Percentiles rank a stretch among this genome's conserved stretches.
phyloP scores from a whole-genome alignment of 2,329 filamentous ascomycete species.

The Stachybotrys chlorohalonatus region DNA sequence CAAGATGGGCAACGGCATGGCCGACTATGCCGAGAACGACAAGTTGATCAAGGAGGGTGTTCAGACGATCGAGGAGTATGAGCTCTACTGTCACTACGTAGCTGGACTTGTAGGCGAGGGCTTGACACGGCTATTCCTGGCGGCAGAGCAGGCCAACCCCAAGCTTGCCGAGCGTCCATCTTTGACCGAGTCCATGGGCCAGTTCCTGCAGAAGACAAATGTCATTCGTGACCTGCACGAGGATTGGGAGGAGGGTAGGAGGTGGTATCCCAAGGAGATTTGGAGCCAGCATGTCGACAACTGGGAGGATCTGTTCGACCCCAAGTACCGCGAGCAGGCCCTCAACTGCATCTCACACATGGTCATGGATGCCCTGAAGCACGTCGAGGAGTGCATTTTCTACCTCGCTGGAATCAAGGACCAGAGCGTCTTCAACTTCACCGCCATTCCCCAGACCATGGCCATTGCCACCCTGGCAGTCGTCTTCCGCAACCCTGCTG shows the following conservation, averaged over 20 bases:
- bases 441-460: constrained; percentile 94
- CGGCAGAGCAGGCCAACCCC: constrained; percentile 77
- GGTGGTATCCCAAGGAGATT: constrained; percentile 93
- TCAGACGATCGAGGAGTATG: constrained; percentile 78
- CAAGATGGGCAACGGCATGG: constrained; percentile 98
- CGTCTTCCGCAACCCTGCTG: constrained; percentile 81
- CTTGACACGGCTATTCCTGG: constrained; percentile 80
- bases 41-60: constrained; percentile 75
- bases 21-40: constrained; percentile 81
- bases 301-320: constrained; percentile 85
- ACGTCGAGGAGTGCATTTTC: constrained; percentile 90
- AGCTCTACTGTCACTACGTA: constrained; percentile 96
- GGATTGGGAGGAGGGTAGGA: constrained; percentile 76
- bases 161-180: constrained; percentile 69
- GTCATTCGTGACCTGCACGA: constrained; percentile 95
- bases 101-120: constrained; percentile 98
- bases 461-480: constrained; percentile 90
- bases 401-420: constrained; percentile 93
- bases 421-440: constrained; percentile 98
- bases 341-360: constrained; percentile 86
- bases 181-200: constrained; percentile 90
- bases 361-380: constrained; percentile 80
- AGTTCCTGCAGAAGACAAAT: constrained; percentile 97
- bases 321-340: constrained; percentile 66
- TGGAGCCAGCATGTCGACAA: constrained; percentile 92